Evolutionary conservation across 352 stramenopile species (phyloP).

Genomic region (Phytophthora ohioensis): DNA sequence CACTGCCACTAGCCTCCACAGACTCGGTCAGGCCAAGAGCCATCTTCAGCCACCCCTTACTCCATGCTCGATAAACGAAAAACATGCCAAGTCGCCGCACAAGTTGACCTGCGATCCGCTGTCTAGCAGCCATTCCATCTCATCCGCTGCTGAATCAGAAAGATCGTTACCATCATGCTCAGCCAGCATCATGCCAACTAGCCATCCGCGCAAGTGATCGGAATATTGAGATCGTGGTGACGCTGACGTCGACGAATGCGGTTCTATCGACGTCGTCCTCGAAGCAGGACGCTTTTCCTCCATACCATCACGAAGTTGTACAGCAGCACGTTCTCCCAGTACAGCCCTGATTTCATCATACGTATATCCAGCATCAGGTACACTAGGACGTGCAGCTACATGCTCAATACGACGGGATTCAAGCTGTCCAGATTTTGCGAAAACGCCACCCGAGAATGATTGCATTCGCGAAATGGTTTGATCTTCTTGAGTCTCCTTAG

Average conservation of each 20-base stretch:
- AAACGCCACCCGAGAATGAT: background rate
- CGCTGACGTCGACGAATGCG: background rate
- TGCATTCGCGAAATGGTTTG: conserved; percentile 2
- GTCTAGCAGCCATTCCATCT: background rate
- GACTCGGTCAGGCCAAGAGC: conserved; percentile 2
- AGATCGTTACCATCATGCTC: background rate
- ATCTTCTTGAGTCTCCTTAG: background rate
- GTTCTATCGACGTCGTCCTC: background rate
- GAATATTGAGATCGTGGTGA: background rate
- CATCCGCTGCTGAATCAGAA: background rate
- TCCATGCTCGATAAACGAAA: conserved; percentile 3
- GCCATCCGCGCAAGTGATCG: background rate
- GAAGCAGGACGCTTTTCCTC: too few relatives aligned
- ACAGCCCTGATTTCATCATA: background rate
- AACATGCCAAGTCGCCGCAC: background rate
- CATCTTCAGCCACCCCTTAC: conserved; percentile 9
- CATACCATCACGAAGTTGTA: background rate
- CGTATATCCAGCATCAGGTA: background rate
- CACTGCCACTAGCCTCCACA: background rate
- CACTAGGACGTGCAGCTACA: background rate
- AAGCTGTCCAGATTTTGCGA: background rate
- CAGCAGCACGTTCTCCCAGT: background rate
- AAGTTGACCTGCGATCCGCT: conserved; percentile 23
- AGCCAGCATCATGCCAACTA: background rate
- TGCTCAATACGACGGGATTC: too few relatives aligned